These are phyloP conservation scores for Herpetospermum pedunculosum DNA, from an alignment of 306 rosid genomes.

Conservation along the genomic window DNA sequence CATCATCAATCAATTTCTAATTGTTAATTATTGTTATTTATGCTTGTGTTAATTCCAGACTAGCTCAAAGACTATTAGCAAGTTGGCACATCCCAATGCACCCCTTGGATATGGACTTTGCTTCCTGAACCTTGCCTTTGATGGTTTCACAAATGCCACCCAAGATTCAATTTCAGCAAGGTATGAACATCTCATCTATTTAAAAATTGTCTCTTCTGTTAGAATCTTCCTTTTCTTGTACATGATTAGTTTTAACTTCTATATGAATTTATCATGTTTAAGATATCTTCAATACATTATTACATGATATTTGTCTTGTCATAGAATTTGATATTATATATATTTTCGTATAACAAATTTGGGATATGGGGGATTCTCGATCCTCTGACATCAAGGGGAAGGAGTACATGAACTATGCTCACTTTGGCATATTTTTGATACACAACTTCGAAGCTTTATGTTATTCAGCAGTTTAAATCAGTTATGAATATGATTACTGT, in stretches of 20 bases:
- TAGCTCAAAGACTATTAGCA: conserved; percentile 82
- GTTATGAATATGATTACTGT: not conserved
- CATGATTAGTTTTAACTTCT: not conserved
- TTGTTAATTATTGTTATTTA: not conserved
- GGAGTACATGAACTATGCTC: too few species aligned
- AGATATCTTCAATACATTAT: not conserved
- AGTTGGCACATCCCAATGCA: conserved; percentile 93
- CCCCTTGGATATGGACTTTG: conserved; percentile 94
- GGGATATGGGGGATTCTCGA: too few species aligned
- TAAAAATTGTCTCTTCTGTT: not conserved
- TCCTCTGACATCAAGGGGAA: too few species aligned
- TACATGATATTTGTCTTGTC: not conserved
- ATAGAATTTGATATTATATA: not conserved
- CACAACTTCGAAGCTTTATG: not conserved
- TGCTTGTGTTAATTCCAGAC: conserved; percentile 45
- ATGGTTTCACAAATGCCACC: conserved; percentile 98
- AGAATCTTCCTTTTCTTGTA: not conserved
- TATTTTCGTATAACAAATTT: too few species aligned
- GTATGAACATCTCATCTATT: conserved; percentile 23
- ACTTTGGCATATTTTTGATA: too few species aligned
- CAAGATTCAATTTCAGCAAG: conserved; percentile 85
- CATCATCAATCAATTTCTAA: not conserved
- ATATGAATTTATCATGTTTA: not conserved
- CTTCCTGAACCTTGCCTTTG: conserved; percentile 90
- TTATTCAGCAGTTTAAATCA: not conserved